phyloP scores from a whole-genome alignment of 352 stramenopile genomes.

The Stramenopiles sp. region DNA sequence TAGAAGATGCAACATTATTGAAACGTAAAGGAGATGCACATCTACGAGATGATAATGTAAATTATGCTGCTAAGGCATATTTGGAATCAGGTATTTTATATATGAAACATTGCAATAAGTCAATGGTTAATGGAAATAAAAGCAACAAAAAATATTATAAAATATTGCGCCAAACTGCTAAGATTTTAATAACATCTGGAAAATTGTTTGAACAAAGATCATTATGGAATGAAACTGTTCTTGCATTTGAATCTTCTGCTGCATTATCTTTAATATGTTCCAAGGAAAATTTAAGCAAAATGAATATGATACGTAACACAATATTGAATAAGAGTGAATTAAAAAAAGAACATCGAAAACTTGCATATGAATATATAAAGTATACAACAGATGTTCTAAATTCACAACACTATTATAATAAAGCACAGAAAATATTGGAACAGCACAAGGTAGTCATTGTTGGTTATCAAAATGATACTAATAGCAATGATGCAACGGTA shows the following conservation, averaged over 20 bases:
- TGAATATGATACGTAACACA: not conserved
- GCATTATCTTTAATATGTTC: not conserved
- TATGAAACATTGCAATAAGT: not conserved
- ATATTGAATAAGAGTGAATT: not conserved
- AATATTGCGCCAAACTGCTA: not conserved
- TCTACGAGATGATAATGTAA: not conserved
- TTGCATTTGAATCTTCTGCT: not conserved
- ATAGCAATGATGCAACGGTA: no score
- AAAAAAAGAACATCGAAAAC: not conserved
- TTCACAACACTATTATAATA: not conserved
- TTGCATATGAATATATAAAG: not conserved
- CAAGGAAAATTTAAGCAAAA: not conserved
- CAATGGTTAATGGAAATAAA: not conserved
- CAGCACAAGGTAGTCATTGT: no score
- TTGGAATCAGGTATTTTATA: not conserved
- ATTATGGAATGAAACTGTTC: not conserved
- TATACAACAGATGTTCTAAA: not conserved
- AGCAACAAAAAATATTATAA: not conserved
- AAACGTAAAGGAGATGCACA: not conserved
- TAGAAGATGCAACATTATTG: not conserved
- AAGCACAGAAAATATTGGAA: no score
- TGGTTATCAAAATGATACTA: no score
- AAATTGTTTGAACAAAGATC: not conserved
- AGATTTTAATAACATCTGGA: not conserved
- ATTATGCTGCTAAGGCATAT: not conserved